phyloP scores from a whole-genome alignment of 345 rosid genomes.

The Rhizophora mangle region DNA sequence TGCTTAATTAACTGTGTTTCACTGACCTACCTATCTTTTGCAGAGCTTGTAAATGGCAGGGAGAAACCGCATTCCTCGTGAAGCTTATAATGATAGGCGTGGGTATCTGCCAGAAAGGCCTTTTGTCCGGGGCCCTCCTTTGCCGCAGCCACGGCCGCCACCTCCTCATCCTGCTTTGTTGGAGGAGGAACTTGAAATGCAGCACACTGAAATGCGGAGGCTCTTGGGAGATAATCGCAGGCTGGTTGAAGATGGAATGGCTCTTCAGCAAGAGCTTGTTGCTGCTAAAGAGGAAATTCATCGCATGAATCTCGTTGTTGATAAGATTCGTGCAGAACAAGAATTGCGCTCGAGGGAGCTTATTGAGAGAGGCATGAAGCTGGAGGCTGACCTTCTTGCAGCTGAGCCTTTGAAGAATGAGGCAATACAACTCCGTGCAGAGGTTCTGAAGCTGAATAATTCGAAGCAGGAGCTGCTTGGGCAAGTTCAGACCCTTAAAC shows the following conservation, averaged over 20 bases:
- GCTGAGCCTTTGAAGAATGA: conserved; percentile 81
- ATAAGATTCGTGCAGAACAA: conserved; percentile 69
- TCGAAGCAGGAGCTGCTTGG: conserved; percentile 63
- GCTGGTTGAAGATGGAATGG: conserved; percentile 66
- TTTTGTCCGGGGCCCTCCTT: conserved; percentile 58
- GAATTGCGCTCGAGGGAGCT: conserved; percentile 65
- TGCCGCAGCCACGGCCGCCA: conserved; percentile 38
- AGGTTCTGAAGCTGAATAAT: conserved; percentile 68
- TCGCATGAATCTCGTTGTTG: conserved; percentile 59
- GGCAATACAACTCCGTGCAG: conserved; percentile 54
- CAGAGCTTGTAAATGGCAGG: conserved; percentile 57
- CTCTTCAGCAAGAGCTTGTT: conserved; percentile 68
- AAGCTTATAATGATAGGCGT: conserved; percentile 56
- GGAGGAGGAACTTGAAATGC: conserved; percentile 88
- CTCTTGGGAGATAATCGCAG: conserved; percentile 72
- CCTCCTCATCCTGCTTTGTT: conserved; percentile 72
- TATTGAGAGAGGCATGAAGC: conserved; percentile 73
- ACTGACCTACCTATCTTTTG: not conserved
- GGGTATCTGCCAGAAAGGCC: conserved; percentile 64
- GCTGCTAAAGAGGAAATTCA: conserved; percentile 87
- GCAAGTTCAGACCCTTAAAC: conserved; percentile 67
- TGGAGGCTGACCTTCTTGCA: conserved; percentile 81
- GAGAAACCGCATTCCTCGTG: conserved; percentile 71
- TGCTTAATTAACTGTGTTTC: not conserved
- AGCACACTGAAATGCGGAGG: conserved; percentile 69